Conservation (phyloP, 148 eudicot genomes). For the Spergularia marina region DNA sequence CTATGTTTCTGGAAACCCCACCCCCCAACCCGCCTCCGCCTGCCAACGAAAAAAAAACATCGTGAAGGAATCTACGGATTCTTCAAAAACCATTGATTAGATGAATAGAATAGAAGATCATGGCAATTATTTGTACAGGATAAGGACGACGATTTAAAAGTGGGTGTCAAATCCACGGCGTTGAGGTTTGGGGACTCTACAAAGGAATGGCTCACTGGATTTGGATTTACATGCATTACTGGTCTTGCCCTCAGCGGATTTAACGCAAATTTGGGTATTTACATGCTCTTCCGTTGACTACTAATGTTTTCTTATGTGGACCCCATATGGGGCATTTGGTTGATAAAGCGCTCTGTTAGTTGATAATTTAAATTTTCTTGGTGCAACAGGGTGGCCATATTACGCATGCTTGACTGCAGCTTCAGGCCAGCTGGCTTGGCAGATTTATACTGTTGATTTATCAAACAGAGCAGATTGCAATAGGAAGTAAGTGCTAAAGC, state of each 20-base stretch:
- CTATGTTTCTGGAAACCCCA: background rate
- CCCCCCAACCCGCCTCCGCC: too few relatives aligned
- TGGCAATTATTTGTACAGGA: slow-evolving; percentile 43
- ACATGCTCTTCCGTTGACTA: background rate
- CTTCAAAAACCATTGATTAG: background rate
- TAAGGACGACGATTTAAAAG: slow-evolving; percentile 85
- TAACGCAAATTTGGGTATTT: slow-evolving; percentile 71
- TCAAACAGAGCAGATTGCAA: slow-evolving; percentile 80
- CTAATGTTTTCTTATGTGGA: background rate
- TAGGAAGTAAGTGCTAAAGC: slow-evolving; percentile 52
- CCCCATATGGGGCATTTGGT: background rate
- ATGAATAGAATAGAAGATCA: background rate
- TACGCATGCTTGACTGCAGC: slow-evolving; percentile 61
- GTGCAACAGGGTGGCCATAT: slow-evolving; percentile 79
- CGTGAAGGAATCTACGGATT: background rate
- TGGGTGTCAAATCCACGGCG: slow-evolving; percentile 93
- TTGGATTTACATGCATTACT: slow-evolving; percentile 70
- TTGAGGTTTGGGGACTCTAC: slow-evolving; percentile 87
- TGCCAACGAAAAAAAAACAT: too few relatives aligned
- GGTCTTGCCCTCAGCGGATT: slow-evolving; percentile 77
- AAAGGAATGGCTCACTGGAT: slow-evolving; percentile 71
- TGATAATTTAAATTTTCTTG: slow-evolving; percentile 9
- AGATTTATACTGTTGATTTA: slow-evolving; percentile 72
- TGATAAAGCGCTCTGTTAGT: background rate
- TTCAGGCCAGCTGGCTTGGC: slow-evolving; percentile 81